Evolutionary conservation across 2,329 filamentous ascomycete species (phyloP), one percentile per base, ranked within the genome.

Genomic region (Cadophora malorum): DNA sequence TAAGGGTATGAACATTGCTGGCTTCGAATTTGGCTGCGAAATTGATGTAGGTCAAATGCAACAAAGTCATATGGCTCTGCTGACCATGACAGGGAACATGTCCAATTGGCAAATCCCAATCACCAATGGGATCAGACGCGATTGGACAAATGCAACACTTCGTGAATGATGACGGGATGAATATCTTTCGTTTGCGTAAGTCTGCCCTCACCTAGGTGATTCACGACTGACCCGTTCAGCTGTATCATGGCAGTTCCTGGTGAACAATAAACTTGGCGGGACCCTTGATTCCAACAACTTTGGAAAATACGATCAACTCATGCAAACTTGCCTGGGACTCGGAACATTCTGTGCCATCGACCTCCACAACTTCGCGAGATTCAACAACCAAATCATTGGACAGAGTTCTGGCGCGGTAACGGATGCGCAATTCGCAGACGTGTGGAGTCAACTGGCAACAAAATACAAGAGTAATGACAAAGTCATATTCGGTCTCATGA

Each of bases 401-500:
- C 88, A 91, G 74, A 65, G 47, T n/a, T 60, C 58, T 14, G 88
- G 87, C 23, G 88, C 87, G 0, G 86, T 87, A 0, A 83, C 83
- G 0, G 83, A 90, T 74, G 84, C 82, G 12, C 70, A 88, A 33
- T 88, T 91, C 71, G 84, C 83, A 3, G 79, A 79, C 55, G 78
- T 91, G 2, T 91, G 89, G 89, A 77, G 75, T 4, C 81, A 85
- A 69, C 76, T 89, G 3, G 88, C 89, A 1, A 81, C 78, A 1
- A 86, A 87, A 74, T 91, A 91, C 77, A 82, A 81, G 23, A 74
- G 75, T 14, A 69, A 69, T 33, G 76, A 81, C 63, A 86, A 84
- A 71, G 80, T 91, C 45, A 81, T 86, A 5, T 90, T 91, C 69
- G 88, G 87, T 38, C 76, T 91, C 62, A 91, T 91, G 88, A 91